phyloP scores from a whole-genome alignment of 179 eudicot species.

The Spergularia azorica region DNA sequence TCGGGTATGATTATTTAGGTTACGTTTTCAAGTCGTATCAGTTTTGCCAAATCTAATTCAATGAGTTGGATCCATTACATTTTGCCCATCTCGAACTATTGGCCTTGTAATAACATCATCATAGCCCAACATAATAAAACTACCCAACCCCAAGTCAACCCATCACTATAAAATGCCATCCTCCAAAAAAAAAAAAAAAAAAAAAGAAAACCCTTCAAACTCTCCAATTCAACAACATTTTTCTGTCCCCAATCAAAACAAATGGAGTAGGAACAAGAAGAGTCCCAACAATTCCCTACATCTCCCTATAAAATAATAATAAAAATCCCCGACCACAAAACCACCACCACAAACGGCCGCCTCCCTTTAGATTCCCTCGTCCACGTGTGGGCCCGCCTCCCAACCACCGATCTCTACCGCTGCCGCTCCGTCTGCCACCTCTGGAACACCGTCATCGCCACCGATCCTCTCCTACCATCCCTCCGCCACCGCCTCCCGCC shows the following conservation, averaged over 20 bases:
- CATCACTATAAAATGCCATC: too few species aligned
- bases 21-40: too few species aligned
- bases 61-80: too few species aligned
- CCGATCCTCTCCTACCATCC: conserved; percentile 31
- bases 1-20: too few species aligned
- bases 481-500: conserved; percentile 16
- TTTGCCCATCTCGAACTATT: too few species aligned
- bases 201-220: background rate
- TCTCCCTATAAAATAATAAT: background rate
- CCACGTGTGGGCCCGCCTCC: conserved; percentile 34
- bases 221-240: too few species aligned
- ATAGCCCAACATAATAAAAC: too few species aligned
- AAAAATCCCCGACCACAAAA: background rate
- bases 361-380: conserved; percentile 22
- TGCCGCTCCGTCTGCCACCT: conserved; percentile 33
- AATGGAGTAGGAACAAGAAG: background rate
- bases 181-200: too few species aligned
- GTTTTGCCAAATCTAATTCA: too few species aligned
- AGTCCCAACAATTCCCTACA: background rate
- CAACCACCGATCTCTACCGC: conserved; percentile 28
- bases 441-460: conserved; percentile 30
- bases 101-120: too few species aligned
- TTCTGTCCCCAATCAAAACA: background rate
- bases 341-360: conserved; percentile 18
- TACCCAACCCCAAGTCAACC: too few species aligned